A percentile compares a stretch with the other conserved stretches of the same genome.
These are phyloP conservation scores for Vaccinium macrocarpon DNA, from an alignment of 148 eudicot genomes.

Conservation along the genomic window DNA sequence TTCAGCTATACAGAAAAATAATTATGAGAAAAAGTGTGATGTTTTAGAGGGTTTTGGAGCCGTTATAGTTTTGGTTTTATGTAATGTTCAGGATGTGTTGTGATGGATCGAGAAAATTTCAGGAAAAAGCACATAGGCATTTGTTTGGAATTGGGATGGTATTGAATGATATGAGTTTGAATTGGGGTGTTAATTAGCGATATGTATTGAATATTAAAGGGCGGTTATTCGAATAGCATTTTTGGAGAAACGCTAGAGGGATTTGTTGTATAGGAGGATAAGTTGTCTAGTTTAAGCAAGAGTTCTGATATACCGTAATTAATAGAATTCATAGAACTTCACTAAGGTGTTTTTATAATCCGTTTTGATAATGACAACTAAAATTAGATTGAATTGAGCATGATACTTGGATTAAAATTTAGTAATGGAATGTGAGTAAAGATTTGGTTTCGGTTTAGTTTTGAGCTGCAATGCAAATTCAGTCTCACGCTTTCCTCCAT, in stretches of 20 bases:
- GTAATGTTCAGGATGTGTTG: background rate
- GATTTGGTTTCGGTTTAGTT: background rate
- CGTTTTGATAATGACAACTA: background rate
- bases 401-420: background rate
- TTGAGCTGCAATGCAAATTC: background rate
- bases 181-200: background rate
- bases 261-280: background rate
- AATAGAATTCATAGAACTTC: background rate
- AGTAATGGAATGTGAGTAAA: background rate
- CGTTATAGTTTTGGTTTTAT: background rate
- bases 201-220: background rate
- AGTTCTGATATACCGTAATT: no score
- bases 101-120: background rate
- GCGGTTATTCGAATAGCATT: background rate
- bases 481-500: background rate
- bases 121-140: background rate
- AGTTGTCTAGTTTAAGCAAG: no score
- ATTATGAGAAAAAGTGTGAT: background rate
- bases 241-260: background rate
- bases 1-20: no score
- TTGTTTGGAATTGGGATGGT: background rate
- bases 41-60: background rate
- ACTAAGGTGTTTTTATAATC: background rate
- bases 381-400: background rate
- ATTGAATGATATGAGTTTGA: background rate